Evolutionary conservation across 257 asterid genomes (phyloP).

Genomic region (Jaltomata sinuosa): DNA sequence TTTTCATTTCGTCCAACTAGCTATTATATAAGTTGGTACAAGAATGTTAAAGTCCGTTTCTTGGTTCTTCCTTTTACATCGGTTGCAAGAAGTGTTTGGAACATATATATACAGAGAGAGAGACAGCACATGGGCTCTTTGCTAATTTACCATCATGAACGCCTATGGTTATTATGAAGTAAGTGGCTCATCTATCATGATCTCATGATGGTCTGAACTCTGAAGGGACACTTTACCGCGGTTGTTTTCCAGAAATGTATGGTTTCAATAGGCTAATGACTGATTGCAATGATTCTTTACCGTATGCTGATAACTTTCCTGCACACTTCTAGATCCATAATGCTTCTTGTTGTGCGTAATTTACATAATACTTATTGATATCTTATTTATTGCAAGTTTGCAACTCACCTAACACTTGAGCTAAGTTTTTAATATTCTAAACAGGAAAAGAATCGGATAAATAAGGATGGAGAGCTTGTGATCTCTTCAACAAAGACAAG

Average conservation of each 20-base stretch:
- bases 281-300: not conserved
- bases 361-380: not conserved
- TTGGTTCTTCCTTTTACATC: not conserved
- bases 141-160: not conserved
- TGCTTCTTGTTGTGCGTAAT: not conserved
- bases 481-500: constrained; percentile 82
- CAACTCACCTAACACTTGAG: not conserved
- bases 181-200: not conserved
- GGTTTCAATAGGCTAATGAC: not conserved
- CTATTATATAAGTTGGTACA: not conserved
- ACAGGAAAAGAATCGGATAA: constrained; percentile 90
- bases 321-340: not conserved
- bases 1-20: not conserved
- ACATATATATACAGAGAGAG: not conserved
- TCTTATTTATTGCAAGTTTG: not conserved
- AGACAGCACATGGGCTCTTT: not conserved
- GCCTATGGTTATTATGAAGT: not conserved
- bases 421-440: not conserved
- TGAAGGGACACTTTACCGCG: not conserved
- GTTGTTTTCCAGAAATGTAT: not conserved
- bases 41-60: not conserved
- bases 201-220: not conserved
- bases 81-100: not conserved
- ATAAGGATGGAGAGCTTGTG: constrained; percentile 84
- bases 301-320: not conserved